phyloP scores from a whole-genome alignment of 176 grass and related monocot genomes.

The Carex myosuroides region DNA sequence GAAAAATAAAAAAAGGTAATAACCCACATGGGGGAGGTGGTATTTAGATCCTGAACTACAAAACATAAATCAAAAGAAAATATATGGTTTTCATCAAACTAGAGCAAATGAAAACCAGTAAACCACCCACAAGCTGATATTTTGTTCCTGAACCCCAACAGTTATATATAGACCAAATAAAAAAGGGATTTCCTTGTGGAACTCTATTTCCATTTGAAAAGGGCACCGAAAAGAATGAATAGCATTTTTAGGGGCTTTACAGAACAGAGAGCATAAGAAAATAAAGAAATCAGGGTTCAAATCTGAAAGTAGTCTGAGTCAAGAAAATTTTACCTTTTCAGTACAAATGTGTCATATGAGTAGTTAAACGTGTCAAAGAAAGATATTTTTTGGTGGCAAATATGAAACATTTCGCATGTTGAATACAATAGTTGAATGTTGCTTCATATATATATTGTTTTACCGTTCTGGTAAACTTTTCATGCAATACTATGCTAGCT shows the following conservation, averaged over 20 bases:
- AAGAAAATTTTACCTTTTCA: too few species aligned
- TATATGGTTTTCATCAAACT: too few species aligned
- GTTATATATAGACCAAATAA: background rate
- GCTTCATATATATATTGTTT: background rate
- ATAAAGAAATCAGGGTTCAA: background rate
- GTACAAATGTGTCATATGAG: background rate
- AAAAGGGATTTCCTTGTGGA: background rate
- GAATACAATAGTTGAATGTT: background rate
- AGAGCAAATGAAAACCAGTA: too few species aligned
- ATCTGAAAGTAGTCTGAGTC: background rate
- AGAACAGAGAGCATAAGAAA: background rate
- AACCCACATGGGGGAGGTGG: too few species aligned
- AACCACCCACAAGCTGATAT: too few species aligned
- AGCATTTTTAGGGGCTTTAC: background rate
- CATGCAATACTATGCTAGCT: background rate
- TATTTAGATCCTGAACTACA: too few species aligned
- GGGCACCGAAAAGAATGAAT: background rate
- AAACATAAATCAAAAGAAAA: too few species aligned
- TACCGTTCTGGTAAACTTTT: background rate
- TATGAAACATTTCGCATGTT: background rate
- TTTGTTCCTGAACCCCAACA: too few species aligned
- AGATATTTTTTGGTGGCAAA: background rate
- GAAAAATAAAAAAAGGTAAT: too few species aligned
- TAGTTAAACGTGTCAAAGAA: background rate
- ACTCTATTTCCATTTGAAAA: background rate